These are phyloP conservation scores for Ascosphaera apis DNA, from an alignment of 2,329 filamentous ascomycete species.

Conservation along the genomic window DNA sequence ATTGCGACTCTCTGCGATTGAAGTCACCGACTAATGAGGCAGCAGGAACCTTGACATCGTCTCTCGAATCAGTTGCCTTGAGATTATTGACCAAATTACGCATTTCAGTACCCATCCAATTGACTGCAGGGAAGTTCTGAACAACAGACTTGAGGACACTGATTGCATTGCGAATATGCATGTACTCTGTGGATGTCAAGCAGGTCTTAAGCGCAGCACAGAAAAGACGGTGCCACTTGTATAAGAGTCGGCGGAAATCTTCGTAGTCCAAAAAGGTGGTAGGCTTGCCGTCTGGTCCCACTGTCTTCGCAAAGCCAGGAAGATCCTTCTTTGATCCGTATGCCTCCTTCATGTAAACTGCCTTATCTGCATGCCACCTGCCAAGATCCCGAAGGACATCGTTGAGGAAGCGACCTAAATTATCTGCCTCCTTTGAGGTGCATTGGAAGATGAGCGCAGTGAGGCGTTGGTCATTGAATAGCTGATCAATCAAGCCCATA, in stretches of 20 bases:
- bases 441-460: constrained; percentile 69
- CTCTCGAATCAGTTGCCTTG: constrained; percentile 20
- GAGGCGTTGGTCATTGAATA: constrained; percentile 66
- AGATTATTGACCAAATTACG: constrained; percentile 20
- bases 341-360: constrained; percentile 61
- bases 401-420: constrained; percentile 76
- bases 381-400: constrained; percentile 59
- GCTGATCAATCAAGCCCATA: constrained; percentile 56
- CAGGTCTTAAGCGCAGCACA: constrained; percentile 61
- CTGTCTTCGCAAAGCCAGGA: constrained; percentile 54
- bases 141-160: constrained; percentile 63
- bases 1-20: constrained; percentile 25
- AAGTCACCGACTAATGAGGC: constrained; percentile 26
- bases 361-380: constrained; percentile 60
- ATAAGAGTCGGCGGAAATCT: constrained; percentile 63
- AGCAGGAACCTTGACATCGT: constrained; percentile 27
- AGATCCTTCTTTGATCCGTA: constrained; percentile 42
- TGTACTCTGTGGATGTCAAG: constrained; percentile 68
- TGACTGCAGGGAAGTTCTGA: constrained; percentile 66
- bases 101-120: constrained; percentile 49
- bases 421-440: constrained; percentile 75
- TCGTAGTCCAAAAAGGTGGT: constrained; percentile 57
- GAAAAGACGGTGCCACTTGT: constrained; percentile 74
- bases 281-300: constrained; percentile 48
- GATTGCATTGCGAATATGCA: constrained; percentile 93